Percentiles rank a stretch among this genome's conserved stretches.
phyloP scores from a whole-genome alignment of 148 eudicot species.

The Nepenthes mirabilis region DNA sequence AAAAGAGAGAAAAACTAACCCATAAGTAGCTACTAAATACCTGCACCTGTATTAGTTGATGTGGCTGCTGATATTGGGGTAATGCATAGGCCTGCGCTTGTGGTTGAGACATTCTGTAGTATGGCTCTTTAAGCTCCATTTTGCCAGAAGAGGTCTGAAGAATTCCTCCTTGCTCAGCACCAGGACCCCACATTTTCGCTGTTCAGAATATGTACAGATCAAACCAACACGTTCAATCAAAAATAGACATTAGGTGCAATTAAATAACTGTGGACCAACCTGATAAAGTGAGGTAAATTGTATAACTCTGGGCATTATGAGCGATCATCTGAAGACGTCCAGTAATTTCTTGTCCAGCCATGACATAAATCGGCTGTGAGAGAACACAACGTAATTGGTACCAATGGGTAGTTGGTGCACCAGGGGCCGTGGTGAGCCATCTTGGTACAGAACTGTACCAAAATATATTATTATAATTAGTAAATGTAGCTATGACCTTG shows the following conservation, averaged over 20 bases:
- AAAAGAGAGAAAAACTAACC: neutral
- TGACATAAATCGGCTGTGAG: conserved; percentile 87
- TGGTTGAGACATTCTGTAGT: conserved; percentile 97
- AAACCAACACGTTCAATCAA: neutral
- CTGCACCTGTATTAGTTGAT: conserved; percentile 62
- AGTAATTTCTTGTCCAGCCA: conserved; percentile 95
- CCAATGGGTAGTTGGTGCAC: conserved; percentile 99
- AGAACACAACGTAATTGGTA: conserved; percentile 91
- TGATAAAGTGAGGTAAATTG: conserved; percentile 73
- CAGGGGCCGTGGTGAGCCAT: conserved; percentile 99
- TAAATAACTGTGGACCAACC: conserved; percentile 23
- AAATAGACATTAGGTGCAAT: neutral
- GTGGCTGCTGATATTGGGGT: conserved; percentile 71
- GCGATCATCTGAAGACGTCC: conserved; percentile 89
- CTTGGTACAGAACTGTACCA: conserved; percentile 64
- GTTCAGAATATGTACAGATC: conserved; percentile 12
- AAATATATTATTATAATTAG: neutral
- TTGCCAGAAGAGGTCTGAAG: conserved; percentile 86
- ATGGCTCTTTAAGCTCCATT: conserved; percentile 94
- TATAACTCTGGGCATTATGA: conserved; percentile 93
- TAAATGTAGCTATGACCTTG: neutral
- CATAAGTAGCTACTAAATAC: conserved; percentile 16
- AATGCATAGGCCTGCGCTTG: conserved; percentile 50
- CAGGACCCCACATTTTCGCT: conserved; percentile 98
- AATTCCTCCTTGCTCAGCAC: conserved; percentile 82